Conservation (phyloP, 257 asterid species). For the Solanum tarijense region DNA sequence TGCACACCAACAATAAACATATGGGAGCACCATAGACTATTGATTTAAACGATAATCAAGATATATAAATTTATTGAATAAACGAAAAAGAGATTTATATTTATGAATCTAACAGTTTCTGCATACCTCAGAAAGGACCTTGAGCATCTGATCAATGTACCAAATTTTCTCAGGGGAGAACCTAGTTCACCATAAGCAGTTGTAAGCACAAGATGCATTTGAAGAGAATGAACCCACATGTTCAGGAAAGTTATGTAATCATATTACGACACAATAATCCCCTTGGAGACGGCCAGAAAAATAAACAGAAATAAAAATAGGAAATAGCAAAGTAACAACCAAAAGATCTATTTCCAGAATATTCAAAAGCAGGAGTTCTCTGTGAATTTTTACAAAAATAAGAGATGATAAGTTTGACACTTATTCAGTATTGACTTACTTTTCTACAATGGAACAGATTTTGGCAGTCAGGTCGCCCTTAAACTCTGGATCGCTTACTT, state of each 20-base stretch:
- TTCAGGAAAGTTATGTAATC: background rate
- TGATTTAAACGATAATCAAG: background rate
- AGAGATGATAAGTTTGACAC: background rate
- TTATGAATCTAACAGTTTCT: background rate
- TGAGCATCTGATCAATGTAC: conserved; percentile 96
- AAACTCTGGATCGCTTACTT: conserved; percentile 86
- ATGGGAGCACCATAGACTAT: background rate
- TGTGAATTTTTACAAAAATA: background rate
- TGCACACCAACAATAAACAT: background rate
- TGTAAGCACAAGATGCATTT: background rate
- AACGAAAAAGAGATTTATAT: background rate
- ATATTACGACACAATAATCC: background rate
- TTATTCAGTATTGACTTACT: conserved; percentile 44
- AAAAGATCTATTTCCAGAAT: background rate
- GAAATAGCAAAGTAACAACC: background rate
- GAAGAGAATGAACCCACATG: background rate
- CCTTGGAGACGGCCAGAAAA: background rate
- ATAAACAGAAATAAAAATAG: background rate
- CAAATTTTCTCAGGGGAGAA: conserved; percentile 83
- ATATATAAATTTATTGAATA: background rate
- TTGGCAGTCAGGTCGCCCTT: conserved; percentile 86
- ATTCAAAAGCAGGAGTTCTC: background rate
- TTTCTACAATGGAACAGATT: conserved; percentile 92
- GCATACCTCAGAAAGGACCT: conserved; percentile 82
- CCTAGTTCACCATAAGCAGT: conserved; percentile 31